Conservation (phyloP, 2,329 filamentous ascomycete genomes). For the Cucurbitaria berberidis region DNA sequence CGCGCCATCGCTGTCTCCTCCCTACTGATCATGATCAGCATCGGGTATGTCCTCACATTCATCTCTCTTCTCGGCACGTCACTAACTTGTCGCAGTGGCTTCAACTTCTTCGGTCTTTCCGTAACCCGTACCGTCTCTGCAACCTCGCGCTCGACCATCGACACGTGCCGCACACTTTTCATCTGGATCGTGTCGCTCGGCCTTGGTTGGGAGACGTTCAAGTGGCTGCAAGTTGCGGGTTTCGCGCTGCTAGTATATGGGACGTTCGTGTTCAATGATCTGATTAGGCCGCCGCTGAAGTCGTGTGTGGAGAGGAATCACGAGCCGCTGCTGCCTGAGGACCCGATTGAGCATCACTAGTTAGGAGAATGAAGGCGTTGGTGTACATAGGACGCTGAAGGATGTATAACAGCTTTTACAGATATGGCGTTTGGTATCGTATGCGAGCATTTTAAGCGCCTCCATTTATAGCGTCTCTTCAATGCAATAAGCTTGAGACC, state of each 20-base stretch:
- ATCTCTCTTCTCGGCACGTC: background rate
- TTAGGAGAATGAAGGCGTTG: background rate
- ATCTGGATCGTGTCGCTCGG: slow-evolving; percentile 96
- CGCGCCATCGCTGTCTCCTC: slow-evolving; percentile 76
- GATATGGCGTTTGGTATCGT: slow-evolving; percentile 6
- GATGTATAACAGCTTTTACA: background rate
- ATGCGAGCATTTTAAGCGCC: background rate
- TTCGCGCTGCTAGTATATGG: slow-evolving; percentile 93
- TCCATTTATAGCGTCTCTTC: no score
- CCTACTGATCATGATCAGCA: slow-evolving; percentile 94
- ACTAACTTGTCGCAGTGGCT: slow-evolving; percentile 66
- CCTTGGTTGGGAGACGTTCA: slow-evolving; percentile 96
- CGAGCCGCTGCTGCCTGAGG: slow-evolving; percentile 75
- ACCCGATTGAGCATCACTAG: slow-evolving; percentile 75
- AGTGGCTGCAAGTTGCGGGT: slow-evolving; percentile 90
- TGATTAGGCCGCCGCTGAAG: slow-evolving; percentile 81
- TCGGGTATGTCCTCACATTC: slow-evolving; percentile 69
- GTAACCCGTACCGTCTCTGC: slow-evolving; percentile 90
- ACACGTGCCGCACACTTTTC: slow-evolving; percentile 95
- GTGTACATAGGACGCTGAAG: background rate
- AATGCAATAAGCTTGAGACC: no score
- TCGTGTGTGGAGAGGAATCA: slow-evolving; percentile 64
- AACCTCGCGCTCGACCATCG: slow-evolving; percentile 92
- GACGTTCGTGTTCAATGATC: slow-evolving; percentile 94
- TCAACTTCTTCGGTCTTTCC: slow-evolving; percentile 97